Evolutionary conservation across 192 early-diverging fungal genomes (phyloP).

Genomic region (Rhizoclosmatium globosum): DNA sequence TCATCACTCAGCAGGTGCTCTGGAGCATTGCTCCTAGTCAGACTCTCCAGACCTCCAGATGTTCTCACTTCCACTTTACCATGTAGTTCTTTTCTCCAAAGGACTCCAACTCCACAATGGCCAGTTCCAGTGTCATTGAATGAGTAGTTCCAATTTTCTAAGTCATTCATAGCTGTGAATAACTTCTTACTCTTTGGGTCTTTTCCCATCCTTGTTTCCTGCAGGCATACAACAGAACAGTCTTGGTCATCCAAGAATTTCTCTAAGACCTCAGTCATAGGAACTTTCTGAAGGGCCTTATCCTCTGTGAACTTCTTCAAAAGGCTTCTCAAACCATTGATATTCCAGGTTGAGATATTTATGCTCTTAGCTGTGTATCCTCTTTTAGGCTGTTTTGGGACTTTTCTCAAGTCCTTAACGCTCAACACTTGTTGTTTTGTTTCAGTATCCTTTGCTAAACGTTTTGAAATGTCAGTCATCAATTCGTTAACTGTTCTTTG

Average conservation of each 20-base stretch:
- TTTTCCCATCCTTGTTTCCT: conserved; percentile 7
- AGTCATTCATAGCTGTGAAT: background rate
- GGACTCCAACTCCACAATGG: background rate
- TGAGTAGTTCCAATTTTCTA: background rate
- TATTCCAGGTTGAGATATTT: conserved; percentile 10
- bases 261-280: background rate
- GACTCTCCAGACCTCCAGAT: too few relatives aligned
- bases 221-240: background rate
- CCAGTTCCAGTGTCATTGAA: background rate
- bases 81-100: too few relatives aligned
- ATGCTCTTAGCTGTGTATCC: too few relatives aligned
- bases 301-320: background rate
- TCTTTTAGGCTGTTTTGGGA: too few relatives aligned
- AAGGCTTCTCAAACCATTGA: background rate
- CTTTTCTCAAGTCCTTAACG: too few relatives aligned
- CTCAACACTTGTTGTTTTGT: too few relatives aligned
- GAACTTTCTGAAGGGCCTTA: background rate
- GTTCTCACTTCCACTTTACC: too few relatives aligned
- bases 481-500: too few relatives aligned
- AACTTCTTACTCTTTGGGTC: background rate
- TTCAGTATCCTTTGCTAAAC: too few relatives aligned
- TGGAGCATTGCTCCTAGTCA: too few relatives aligned
- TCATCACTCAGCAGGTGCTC: too few relatives aligned
- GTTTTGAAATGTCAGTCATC: too few relatives aligned
- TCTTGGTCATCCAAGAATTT: background rate